Conservation (phyloP, 2,329 filamentous ascomycete species). For the Cytospora piceae region DNA sequence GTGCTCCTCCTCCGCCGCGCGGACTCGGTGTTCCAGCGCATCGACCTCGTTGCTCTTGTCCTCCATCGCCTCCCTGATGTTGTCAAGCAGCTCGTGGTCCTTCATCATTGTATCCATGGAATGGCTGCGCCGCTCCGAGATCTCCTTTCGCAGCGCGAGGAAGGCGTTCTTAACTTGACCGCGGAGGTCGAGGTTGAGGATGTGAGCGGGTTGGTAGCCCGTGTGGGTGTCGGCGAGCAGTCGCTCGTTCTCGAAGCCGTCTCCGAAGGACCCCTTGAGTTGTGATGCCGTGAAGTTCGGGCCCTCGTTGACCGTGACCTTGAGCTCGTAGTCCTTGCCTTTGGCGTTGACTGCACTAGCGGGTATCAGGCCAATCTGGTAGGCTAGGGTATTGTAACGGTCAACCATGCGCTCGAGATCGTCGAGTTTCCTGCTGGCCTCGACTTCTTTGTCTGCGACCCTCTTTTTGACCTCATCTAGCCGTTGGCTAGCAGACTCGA, state of each 20-base stretch:
- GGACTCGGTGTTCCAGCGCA: constrained; percentile 83
- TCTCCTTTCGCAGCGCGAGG: constrained; percentile 78
- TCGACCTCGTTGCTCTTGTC: constrained; percentile 94
- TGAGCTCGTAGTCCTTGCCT: constrained; percentile 81
- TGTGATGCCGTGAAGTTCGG: constrained; percentile 75
- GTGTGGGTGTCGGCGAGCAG: constrained; percentile 80
- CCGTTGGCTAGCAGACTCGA: constrained; percentile 74
- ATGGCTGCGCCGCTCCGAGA: constrained; percentile 82
- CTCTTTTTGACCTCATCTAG: constrained; percentile 85
- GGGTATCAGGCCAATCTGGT: constrained; percentile 91
- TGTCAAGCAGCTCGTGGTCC: constrained; percentile 89
- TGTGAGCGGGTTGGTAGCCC: constrained; percentile 86
- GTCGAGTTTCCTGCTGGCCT: constrained; percentile 83
- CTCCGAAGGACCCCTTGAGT: constrained; percentile 48
- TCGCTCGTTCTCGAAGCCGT: constrained; percentile 65
- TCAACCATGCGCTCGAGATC: constrained; percentile 91
- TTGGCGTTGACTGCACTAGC: constrained; percentile 82
- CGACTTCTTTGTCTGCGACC: constrained; percentile 84
- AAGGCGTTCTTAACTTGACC: constrained; percentile 81
- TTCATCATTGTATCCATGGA: constrained; percentile 92
- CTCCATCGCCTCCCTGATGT: constrained; percentile 94
- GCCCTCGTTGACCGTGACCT: constrained; percentile 77
- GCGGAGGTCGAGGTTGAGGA: constrained; percentile 86
- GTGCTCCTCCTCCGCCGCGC: constrained; percentile 89
- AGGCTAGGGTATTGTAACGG: constrained; percentile 90